A percentile compares a stretch with the other conserved stretches of the same genome.
Evolutionary conservation across 164 flowering plant genomes (phyloP).

Genomic region (Macadamia tetraphylla): DNA sequence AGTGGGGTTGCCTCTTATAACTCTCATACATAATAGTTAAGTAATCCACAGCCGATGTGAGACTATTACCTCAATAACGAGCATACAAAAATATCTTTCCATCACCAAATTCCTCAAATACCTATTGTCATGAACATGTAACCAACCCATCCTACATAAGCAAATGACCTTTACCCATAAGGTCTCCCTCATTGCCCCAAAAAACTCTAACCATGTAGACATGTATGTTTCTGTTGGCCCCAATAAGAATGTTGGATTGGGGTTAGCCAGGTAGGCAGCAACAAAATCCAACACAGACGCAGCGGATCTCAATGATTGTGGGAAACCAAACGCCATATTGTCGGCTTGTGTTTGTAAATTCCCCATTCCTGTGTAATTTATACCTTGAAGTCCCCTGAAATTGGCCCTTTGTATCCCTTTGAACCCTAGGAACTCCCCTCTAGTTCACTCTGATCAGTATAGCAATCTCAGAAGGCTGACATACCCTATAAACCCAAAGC

Average conservation of each 20-base stretch:
- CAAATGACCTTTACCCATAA: conserved; percentile 40
- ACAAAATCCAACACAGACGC: conserved; percentile 81
- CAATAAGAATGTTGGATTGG: conserved; percentile 79
- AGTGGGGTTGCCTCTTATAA: too few species aligned
- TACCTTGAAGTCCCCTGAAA: conserved; percentile 91
- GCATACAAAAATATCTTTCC: conserved; percentile 5
- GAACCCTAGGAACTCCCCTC: conserved; percentile 80
- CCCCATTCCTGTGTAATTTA: conserved; percentile 75
- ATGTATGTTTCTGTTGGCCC: conserved; percentile 35
- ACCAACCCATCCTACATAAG: conserved; percentile 44
- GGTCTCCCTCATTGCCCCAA: conserved; percentile 58
- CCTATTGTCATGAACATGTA: conserved; percentile 47
- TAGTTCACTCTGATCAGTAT: conserved; percentile 84
- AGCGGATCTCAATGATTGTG: conserved; percentile 55
- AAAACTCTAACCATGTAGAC: conserved; percentile 79
- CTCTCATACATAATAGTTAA: too few species aligned
- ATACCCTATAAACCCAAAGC: conserved; percentile 58
- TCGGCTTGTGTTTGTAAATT: conserved; percentile 90
- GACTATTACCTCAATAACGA: background rate
- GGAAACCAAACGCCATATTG: conserved; percentile 76
- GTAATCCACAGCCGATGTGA: too few species aligned
- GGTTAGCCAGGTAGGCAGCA: conserved; percentile 72
- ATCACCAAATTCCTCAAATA: background rate
- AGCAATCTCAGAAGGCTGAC: conserved; percentile 82
- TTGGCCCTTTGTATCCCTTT: conserved; percentile 82